phyloP scores from a whole-genome alignment of 345 rosid genomes.

The Populus alba region DNA sequence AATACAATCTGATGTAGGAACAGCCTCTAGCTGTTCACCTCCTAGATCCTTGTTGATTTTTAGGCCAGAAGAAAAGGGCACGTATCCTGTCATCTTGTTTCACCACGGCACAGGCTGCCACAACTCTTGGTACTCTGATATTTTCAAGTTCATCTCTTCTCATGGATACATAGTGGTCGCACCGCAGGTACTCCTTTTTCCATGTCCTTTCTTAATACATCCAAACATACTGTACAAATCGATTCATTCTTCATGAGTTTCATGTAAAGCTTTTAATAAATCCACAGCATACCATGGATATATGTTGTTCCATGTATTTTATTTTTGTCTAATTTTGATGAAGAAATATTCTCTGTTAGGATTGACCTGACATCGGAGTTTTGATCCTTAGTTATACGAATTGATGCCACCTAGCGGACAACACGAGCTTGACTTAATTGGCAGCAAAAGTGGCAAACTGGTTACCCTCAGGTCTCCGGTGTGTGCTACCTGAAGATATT shows the following conservation, averaged over 20 bases:
- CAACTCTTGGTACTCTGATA: conserved; percentile 28
- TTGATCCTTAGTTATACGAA: conserved; percentile 10
- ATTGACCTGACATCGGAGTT: too few species aligned
- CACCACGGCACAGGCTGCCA: conserved; percentile 32
- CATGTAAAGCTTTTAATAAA: too few species aligned
- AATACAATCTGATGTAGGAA: background rate
- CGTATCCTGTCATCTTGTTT: conserved; percentile 37
- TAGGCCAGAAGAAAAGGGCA: conserved; percentile 25
- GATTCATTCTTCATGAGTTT: too few species aligned
- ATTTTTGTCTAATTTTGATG: too few species aligned
- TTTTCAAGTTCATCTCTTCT: conserved; percentile 35
- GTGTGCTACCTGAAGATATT: conserved; percentile 16
- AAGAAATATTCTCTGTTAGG: too few species aligned
- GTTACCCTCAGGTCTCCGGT: conserved; percentile 22
- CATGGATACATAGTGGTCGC: conserved; percentile 47
- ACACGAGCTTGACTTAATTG: conserved; percentile 23
- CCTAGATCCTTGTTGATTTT: conserved; percentile 32
- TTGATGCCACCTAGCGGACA: conserved; percentile 16
- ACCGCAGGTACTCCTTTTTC: conserved; percentile 37
- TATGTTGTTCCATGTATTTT: too few species aligned
- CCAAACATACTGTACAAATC: too few species aligned
- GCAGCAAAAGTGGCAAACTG: conserved; percentile 34
- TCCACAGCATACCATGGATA: too few species aligned
- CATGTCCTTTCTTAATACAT: background rate
- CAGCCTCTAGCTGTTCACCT: conserved; percentile 8